phyloP scores from a whole-genome alignment of 148 eudicot genomes.

The Selenicereus undatus region DNA sequence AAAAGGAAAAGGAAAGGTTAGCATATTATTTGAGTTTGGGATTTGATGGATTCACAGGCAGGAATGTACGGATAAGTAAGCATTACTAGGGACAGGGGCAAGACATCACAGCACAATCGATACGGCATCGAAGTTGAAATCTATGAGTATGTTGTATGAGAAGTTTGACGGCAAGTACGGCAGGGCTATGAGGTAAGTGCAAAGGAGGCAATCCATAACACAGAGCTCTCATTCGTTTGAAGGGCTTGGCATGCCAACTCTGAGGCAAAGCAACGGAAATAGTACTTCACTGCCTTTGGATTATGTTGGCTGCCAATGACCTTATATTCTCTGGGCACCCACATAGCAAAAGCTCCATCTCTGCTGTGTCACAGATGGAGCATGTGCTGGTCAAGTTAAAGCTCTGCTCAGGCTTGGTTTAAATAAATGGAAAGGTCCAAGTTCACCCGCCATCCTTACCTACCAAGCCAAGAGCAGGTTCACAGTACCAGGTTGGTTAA shows the following conservation, averaged over 20 bases:
- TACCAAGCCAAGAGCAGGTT: background rate
- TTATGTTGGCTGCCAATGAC: background rate
- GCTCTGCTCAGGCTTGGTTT: background rate
- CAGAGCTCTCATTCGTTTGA: background rate
- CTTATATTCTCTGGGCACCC: background rate
- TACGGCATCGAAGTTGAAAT: background rate
- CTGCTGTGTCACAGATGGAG: background rate
- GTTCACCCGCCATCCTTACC: background rate
- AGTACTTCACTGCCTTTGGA: background rate
- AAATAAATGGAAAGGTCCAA: background rate
- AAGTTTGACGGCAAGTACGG: too few species aligned
- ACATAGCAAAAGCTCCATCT: background rate
- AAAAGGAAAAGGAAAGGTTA: background rate
- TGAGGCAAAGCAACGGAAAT: background rate
- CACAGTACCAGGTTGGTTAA: background rate
- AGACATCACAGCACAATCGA: background rate
- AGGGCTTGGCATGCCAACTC: background rate
- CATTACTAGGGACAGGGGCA: background rate
- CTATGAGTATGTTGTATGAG: too few species aligned
- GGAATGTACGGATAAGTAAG: background rate
- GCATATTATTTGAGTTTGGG: background rate
- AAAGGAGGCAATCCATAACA: too few species aligned
- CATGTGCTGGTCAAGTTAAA: background rate
- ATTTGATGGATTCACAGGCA: background rate
- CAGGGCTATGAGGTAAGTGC: too few species aligned